These are phyloP conservation scores for Nannizziopsis arthrosporioides DNA, from an alignment of 2,329 filamentous ascomycete genomes.

Conservation along the genomic window DNA sequence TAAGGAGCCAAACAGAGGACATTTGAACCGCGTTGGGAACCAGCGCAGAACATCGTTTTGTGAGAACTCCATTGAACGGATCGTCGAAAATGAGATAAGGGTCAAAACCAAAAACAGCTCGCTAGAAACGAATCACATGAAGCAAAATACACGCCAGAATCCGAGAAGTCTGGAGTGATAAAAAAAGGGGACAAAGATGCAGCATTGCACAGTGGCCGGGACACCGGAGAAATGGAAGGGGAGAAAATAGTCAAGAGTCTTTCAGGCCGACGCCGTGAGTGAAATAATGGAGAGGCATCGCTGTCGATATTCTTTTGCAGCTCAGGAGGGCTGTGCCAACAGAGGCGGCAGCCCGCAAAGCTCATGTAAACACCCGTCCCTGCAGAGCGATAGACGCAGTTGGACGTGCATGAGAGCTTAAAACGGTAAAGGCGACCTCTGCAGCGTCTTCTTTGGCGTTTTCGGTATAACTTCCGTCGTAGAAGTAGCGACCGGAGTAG, in stretches of 20 bases:
- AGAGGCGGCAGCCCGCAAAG: neutral
- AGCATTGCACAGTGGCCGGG: neutral
- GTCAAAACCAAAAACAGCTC: neutral
- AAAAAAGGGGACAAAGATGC: neutral
- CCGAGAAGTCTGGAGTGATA: neutral
- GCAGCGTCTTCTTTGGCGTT: conserved; percentile 88
- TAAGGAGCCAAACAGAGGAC: neutral
- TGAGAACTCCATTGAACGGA: neutral
- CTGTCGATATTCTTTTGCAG: neutral
- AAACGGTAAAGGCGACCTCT: conserved; percentile 50
- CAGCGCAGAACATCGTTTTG: neutral
- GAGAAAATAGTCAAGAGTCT: neutral
- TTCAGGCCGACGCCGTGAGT: neutral
- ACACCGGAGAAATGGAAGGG: neutral
- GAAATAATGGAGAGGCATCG: neutral
- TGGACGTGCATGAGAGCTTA: conserved; percentile 22
- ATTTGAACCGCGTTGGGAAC: neutral
- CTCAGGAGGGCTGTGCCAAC: conserved; percentile 3
- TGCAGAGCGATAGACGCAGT: conserved; percentile 14
- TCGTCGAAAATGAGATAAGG: neutral
- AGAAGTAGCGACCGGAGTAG: conserved; percentile 73
- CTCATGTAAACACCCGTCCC: conserved; percentile 11
- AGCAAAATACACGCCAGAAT: neutral
- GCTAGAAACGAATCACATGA: neutral
- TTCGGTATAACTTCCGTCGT: conserved; percentile 76